These are phyloP conservation scores for Casuarina equisetifolia DNA, from an alignment of 306 rosid species.

Conservation along the genomic window DNA sequence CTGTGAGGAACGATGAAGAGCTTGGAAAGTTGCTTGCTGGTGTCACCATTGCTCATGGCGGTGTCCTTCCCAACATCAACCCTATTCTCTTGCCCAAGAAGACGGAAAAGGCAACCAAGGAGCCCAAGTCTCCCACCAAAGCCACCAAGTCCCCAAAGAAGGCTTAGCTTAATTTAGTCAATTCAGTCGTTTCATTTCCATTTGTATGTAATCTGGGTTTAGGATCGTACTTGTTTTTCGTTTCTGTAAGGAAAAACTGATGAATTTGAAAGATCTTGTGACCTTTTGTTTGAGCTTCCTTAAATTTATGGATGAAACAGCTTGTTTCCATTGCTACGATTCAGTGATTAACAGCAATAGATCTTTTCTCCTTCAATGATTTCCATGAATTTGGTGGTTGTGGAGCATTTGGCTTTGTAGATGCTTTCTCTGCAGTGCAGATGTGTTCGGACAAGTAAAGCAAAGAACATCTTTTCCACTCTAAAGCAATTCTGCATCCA, in stretches of 20 bases:
- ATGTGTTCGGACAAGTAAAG: neutral
- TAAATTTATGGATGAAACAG: slow-evolving; percentile 24
- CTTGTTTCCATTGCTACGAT: slow-evolving; percentile 15
- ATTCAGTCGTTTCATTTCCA: neutral
- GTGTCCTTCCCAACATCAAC: slow-evolving; percentile 83
- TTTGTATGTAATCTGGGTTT: slow-evolving; percentile 40
- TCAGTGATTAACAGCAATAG: neutral
- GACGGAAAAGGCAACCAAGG: slow-evolving; percentile 41
- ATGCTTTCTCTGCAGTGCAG: too few relatives aligned
- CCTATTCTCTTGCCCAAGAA: slow-evolving; percentile 79
- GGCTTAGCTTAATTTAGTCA: slow-evolving; percentile 41
- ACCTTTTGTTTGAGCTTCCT: neutral
- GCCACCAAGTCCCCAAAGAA: slow-evolving; percentile 67
- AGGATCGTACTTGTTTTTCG: slow-evolving; percentile 9
- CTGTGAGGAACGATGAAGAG: slow-evolving; percentile 85
- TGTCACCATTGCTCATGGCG: slow-evolving; percentile 82
- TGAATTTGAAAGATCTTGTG: neutral
- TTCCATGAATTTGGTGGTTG: neutral
- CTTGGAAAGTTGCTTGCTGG: slow-evolving; percentile 82
- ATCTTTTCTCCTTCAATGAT: too few relatives aligned
- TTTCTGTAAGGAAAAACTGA: neutral
- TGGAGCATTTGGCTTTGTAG: neutral
- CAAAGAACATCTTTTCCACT: neutral
- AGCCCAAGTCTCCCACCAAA: slow-evolving; percentile 67
- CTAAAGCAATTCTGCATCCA: neutral